Conservation (phyloP, 176 grass and related monocot species). For the Oryza nivara region DNA sequence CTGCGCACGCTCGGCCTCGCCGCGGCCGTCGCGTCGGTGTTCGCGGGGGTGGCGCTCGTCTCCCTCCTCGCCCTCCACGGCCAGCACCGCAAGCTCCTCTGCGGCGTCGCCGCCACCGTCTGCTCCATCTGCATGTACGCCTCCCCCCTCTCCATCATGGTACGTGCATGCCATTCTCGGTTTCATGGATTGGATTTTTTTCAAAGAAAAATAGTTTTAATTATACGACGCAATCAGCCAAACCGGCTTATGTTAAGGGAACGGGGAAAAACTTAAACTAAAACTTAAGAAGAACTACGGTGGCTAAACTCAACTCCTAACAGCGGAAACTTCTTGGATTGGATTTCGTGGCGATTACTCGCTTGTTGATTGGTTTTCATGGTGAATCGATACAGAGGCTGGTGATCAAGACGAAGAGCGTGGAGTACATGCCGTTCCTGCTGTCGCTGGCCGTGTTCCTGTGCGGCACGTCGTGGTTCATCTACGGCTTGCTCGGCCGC, state of each 20-base stretch:
- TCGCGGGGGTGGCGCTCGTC: conserved; percentile 57
- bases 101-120: conserved; percentile 68
- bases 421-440: conserved; percentile 97
- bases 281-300: no score
- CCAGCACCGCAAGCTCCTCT: conserved; percentile 64
- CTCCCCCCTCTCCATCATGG: conserved; percentile 95
- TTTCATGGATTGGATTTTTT: neutral
- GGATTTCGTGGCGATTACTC: neutral
- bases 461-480: conserved; percentile 95
- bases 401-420: conserved; percentile 97
- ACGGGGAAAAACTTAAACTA: no score
- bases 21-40: conserved; percentile 52
- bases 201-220: no score
- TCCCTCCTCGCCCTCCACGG: conserved; percentile 68
- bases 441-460: conserved; percentile 91
- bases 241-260: no score
- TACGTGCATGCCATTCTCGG: neutral
- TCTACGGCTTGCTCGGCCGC: conserved; percentile 81
- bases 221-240: no score
- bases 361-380: neutral
- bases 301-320: no score
- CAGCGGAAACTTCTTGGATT: neutral
- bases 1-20: conserved; percentile 57
- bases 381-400: conserved; percentile 50
- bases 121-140: conserved; percentile 99